Percentiles rank a stretch among this genome's conserved stretches.
These are phyloP conservation scores for Suhomyces canberraensis DNA, from an alignment of 805 yeast genomes.

Conservation along the genomic window DNA sequence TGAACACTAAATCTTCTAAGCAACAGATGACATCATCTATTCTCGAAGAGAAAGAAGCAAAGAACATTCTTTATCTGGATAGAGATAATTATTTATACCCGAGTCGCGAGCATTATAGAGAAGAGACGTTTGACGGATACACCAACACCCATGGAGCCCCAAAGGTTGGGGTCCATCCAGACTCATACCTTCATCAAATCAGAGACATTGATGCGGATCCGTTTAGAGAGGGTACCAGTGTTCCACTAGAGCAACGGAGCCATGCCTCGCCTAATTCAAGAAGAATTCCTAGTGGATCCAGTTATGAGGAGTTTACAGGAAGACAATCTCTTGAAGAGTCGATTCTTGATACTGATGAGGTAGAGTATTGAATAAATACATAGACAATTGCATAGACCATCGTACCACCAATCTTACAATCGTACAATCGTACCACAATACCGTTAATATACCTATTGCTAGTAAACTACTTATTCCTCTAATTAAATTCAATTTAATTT, in stretches of 20 bases:
- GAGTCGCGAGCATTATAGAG: slow-evolving; percentile 17
- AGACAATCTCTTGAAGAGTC: slow-evolving; percentile 8
- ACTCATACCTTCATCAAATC: neutral
- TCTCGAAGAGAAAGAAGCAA: slow-evolving; percentile 19
- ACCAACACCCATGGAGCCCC: slow-evolving; percentile 1
- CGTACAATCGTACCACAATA: too few relatives aligned
- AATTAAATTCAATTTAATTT: too few relatives aligned
- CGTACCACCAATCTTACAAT: too few relatives aligned
- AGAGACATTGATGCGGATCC: neutral
- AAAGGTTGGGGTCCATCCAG: neutral
- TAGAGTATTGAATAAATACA: slow-evolving; percentile 18
- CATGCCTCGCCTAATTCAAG: neutral
- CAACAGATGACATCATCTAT: neutral
- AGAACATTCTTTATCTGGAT: slow-evolving; percentile 19
- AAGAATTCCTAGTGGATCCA: neutral
- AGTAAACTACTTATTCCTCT: too few relatives aligned
- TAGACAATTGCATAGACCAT: slow-evolving; percentile 11
- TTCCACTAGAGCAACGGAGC: neutral
- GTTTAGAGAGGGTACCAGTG: neutral
- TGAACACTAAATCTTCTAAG: slow-evolving; percentile 3
- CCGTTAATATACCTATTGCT: too few relatives aligned
- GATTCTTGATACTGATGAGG: slow-evolving; percentile 22
- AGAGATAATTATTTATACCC: slow-evolving; percentile 1
- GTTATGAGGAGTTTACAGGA: neutral
- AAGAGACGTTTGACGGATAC: slow-evolving; percentile 28